phyloP scores from a whole-genome alignment of 2,329 filamentous ascomycete species.

The Ophiostoma novo-ulmi region DNA sequence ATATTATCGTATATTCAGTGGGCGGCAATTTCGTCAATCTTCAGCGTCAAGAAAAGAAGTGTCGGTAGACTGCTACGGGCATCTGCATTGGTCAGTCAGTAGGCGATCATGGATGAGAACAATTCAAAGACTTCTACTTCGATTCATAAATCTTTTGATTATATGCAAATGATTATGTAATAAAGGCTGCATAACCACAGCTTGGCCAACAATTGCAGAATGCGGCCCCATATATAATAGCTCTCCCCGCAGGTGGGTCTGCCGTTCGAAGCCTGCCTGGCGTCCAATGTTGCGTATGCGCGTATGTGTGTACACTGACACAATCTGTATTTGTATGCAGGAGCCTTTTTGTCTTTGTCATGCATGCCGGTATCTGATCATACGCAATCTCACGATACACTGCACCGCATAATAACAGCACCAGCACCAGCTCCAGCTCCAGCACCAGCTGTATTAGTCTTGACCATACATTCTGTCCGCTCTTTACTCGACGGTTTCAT shows the following conservation, averaged over 20 bases:
- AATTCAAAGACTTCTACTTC: neutral
- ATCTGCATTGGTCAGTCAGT: neutral
- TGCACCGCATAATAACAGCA: neutral
- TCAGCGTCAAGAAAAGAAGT: neutral
- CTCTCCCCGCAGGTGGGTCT: conserved; percentile 8
- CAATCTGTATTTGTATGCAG: neutral
- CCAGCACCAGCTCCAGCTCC: neutral
- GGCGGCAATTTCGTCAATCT: neutral
- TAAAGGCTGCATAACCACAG: neutral
- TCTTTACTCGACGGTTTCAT: neutral
- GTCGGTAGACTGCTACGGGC: no score
- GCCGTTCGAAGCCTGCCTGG: conserved; percentile 6
- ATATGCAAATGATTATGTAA: conserved; percentile 3
- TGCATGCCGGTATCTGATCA: conserved; percentile 3
- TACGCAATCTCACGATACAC: conserved; percentile 3
- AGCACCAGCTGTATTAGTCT: neutral
- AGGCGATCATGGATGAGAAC: neutral
- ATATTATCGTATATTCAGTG: neutral
- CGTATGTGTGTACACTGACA: neutral
- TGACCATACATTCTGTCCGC: neutral
- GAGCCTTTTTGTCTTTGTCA: conserved; percentile 5
- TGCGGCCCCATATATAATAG: conserved; percentile 3
- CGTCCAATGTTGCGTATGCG: conserved; percentile 4
- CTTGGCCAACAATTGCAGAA: neutral
- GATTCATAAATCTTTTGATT: neutral